These are phyloP conservation scores for Fennellomyces sp. DNA, from an alignment of 371 early-diverging fungal genomes.

Conservation along the genomic window DNA sequence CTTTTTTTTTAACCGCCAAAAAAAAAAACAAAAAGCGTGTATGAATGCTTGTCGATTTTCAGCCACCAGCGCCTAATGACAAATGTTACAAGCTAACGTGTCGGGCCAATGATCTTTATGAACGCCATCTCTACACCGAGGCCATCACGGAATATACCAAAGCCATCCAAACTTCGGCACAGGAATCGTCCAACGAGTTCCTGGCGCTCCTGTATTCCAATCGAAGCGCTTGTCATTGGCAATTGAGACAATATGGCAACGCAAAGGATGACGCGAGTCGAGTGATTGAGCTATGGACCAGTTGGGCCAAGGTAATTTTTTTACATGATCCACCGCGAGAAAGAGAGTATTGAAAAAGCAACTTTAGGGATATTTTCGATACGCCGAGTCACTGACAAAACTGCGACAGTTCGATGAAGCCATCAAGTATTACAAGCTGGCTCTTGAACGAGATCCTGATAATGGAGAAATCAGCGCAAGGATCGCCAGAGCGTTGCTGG, in stretches of 20 bases:
- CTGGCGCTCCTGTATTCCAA: slow-evolving; percentile 68
- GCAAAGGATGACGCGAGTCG: slow-evolving; percentile 69
- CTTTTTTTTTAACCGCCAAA: not conserved
- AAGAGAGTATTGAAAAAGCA: slow-evolving; percentile 2
- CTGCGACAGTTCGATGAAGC: slow-evolving; percentile 61
- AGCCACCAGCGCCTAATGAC: slow-evolving; percentile 43
- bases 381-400: slow-evolving; percentile 70
- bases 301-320: slow-evolving; percentile 77
- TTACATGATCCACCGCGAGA: not conserved
- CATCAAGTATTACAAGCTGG: slow-evolving; percentile 55
- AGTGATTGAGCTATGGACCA: slow-evolving; percentile 58
- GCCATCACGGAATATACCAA: slow-evolving; percentile 70
- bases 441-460: slow-evolving; percentile 54
- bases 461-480: slow-evolving; percentile 54
- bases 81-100: slow-evolving; percentile 37
- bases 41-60: slow-evolving; percentile 5
- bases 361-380: slow-evolving; percentile 70
- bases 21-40: not conserved
- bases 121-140: slow-evolving; percentile 50
- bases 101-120: slow-evolving; percentile 65
- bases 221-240: slow-evolving; percentile 63
- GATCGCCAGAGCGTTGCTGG: slow-evolving; percentile 56
- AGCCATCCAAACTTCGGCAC: slow-evolving; percentile 46
- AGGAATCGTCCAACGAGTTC: slow-evolving; percentile 32
- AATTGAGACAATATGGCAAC: slow-evolving; percentile 49